A percentile compares a stretch with the other conserved stretches of the same genome.
Evolutionary conservation across 768 basidiomycete genomes (phyloP).

Genomic region (Lactarius tabidus): DNA sequence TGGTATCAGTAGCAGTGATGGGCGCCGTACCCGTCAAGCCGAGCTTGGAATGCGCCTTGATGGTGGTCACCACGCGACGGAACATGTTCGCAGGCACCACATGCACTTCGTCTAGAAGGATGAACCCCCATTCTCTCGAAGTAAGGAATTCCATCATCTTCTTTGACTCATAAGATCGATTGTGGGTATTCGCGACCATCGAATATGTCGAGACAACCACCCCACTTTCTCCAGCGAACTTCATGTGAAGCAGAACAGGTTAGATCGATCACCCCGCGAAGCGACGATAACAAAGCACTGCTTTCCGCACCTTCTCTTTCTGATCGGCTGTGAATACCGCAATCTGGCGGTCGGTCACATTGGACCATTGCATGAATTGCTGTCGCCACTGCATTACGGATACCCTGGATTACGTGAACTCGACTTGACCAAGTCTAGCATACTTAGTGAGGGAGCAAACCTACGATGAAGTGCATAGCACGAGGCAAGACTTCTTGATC

Average conservation of each 20-base stretch:
- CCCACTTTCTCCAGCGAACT: slow-evolving; percentile 97
- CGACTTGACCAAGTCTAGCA: background rate
- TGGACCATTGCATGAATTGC: slow-evolving; percentile 98
- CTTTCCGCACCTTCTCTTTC: slow-evolving; percentile 77
- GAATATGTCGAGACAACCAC: slow-evolving; percentile 99
- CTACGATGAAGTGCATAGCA: slow-evolving; percentile 96
- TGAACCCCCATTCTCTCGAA: slow-evolving; percentile 98
- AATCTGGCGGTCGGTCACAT: slow-evolving; percentile 93
- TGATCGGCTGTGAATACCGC: slow-evolving; percentile 97
- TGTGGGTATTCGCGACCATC: slow-evolving; percentile 98
- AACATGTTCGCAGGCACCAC: slow-evolving; percentile 99
- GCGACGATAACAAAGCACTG: slow-evolving; percentile 6
- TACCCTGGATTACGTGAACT: slow-evolving; percentile 45
- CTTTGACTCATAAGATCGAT: slow-evolving; percentile 97
- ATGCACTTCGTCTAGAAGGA: slow-evolving; percentile 96
- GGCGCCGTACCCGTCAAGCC: slow-evolving; percentile 78
- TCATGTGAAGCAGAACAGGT: slow-evolving; percentile 14
- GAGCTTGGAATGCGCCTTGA: slow-evolving; percentile 98
- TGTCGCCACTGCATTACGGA: slow-evolving; percentile 99
- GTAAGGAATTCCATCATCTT: slow-evolving; percentile 99
- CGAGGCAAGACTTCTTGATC: slow-evolving; percentile 97
- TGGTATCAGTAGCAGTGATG: slow-evolving; percentile 2
- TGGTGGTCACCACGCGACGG: slow-evolving; percentile 93
- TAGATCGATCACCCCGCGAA: slow-evolving; percentile 23
- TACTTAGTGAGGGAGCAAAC: slow-evolving; percentile 33